Conservation (phyloP, 441 rosid genomes). For the Populus trichocarpa region DNA sequence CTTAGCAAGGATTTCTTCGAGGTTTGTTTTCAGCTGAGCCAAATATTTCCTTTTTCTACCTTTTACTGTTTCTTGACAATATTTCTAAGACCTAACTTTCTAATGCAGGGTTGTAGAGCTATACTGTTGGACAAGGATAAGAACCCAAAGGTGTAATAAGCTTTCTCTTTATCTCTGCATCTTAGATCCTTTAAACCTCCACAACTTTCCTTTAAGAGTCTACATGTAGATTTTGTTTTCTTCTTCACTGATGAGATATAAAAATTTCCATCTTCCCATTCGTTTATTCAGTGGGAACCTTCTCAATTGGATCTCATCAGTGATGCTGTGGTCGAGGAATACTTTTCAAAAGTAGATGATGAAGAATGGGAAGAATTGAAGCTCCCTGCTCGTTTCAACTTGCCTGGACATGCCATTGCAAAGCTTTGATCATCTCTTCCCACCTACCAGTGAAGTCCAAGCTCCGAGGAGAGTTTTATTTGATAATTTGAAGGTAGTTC, state of each 20-base stretch:
- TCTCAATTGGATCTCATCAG: slow-evolving; percentile 56
- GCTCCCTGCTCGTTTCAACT: slow-evolving; percentile 49
- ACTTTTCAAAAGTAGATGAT: slow-evolving; percentile 56
- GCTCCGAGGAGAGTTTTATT: not conserved
- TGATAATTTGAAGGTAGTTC: not conserved
- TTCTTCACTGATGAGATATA: not conserved
- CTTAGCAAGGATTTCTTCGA: slow-evolving; percentile 80
- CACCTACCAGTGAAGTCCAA: not conserved
- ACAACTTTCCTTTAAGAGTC: not conserved
- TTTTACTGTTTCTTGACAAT: not conserved
- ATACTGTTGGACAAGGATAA: slow-evolving; percentile 79
- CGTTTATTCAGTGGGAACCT: slow-evolving; percentile 73
- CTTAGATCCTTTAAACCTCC: not conserved
- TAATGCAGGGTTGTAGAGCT: slow-evolving; percentile 89
- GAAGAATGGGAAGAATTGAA: slow-evolving; percentile 71
- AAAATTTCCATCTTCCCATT: not conserved
- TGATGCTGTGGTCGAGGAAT: slow-evolving; percentile 53
- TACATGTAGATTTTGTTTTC: not conserved
- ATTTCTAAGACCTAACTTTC: not conserved
- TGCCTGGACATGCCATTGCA: slow-evolving; percentile 52
- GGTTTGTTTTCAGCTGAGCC: slow-evolving; percentile 37
- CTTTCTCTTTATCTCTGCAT: not conserved
- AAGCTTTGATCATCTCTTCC: slow-evolving; percentile 44
- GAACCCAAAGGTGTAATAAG: slow-evolving; percentile 65
- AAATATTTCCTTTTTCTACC: not conserved